Base-by-base conservation (phyloP, 2,329 filamentous ascomycete genomes). In the Fusarium nelsonii region DNA sequence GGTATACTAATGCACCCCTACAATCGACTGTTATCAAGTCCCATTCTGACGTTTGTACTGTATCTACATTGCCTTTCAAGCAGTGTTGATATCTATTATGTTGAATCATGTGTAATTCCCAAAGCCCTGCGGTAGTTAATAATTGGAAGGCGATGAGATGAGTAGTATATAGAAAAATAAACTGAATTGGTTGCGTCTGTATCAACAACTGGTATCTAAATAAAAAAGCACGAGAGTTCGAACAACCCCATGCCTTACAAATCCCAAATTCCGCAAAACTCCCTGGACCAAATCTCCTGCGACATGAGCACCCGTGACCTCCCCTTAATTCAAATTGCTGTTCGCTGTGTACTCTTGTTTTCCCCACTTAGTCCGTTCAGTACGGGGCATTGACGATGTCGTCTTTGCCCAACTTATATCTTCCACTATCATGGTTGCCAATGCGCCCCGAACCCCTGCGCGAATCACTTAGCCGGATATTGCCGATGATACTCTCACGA, bases 401-500 rank as follows among this genome's bases (percentile, higher is more conserved):
- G 41, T 94, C 91, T 76, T 88, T 89, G 52, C 91, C 90, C 48
- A 97, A 83, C 81, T 93, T 93, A 75, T 92, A 92, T 23, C 90
- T 84, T 3, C 87, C 85, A 65, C 87, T 89, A 23, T 84, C 81
- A 39, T 79, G 80, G 2, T 81, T 87, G 2, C 84, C 83, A 48
- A 90, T 83, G 4, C 87, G 80, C 7, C 84, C 84, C 4, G 83
- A 82, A 67, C 83, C 84, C 66, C 84, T 81, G 39, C 85, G 80
- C 57, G 78, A 85, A 66, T 81, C 84, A 75, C 82, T 84, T 44
- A 81, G 55, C 52, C 80, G 77, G 45, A 85, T 80, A 72, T 90
- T 79, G 36, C 88, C 85, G 16, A 92, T 92, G 78, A 99, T 98
- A 79, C 94, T 97, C 83, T 99, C 94, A 37, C 96, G 85, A 1